These are phyloP conservation scores for Pseudocercospora eumusae DNA, from an alignment of 2,329 filamentous ascomycete genomes.

Conservation along the genomic window DNA sequence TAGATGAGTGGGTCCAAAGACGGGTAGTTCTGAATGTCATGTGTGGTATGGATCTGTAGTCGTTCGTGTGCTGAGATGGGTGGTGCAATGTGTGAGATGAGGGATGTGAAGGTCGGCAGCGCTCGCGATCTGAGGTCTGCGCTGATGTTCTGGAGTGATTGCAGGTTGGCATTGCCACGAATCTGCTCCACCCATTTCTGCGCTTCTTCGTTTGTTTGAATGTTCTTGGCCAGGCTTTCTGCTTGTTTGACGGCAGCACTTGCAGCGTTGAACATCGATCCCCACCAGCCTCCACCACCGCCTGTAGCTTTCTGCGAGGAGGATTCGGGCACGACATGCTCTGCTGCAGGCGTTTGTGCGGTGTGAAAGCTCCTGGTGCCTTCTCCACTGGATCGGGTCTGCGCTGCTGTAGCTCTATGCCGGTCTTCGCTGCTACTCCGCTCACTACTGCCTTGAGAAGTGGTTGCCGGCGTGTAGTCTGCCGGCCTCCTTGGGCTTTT, in stretches of 20 bases:
- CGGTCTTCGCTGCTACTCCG: constrained; percentile 66
- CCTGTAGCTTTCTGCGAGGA: constrained; percentile 50
- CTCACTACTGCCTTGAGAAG: constrained; percentile 50
- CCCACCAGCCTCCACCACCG: constrained; percentile 79
- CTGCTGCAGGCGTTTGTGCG: constrained; percentile 68
- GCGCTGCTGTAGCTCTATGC: constrained; percentile 36
- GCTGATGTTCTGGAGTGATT: constrained; percentile 72
- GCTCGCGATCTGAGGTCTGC: constrained; percentile 84
- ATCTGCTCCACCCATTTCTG: constrained; percentile 96
- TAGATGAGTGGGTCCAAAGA: constrained; percentile 92
- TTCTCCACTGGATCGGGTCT: constrained; percentile 72
- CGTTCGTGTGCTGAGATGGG: constrained; percentile 97
- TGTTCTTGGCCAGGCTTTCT: constrained; percentile 88
- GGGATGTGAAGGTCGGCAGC: constrained; percentile 89
- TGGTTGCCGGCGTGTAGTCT: constrained; percentile 53
- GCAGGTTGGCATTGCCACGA: constrained; percentile 71
- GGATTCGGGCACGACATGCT: constrained; percentile 47
- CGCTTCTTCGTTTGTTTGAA: constrained; percentile 94
- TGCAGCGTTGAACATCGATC: constrained; percentile 79
- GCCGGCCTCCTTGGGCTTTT: constrained; percentile 36
- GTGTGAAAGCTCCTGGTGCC: constrained; percentile 71
- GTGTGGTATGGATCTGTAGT: constrained; percentile 94
- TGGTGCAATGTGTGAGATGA: constrained; percentile 91
- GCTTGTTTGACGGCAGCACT: constrained; percentile 86
- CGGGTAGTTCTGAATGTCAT: constrained; percentile 92